These are phyloP conservation scores for Piromyces sp. DNA, from an alignment of 192 early-diverging fungal genomes.

Conservation along the genomic window DNA sequence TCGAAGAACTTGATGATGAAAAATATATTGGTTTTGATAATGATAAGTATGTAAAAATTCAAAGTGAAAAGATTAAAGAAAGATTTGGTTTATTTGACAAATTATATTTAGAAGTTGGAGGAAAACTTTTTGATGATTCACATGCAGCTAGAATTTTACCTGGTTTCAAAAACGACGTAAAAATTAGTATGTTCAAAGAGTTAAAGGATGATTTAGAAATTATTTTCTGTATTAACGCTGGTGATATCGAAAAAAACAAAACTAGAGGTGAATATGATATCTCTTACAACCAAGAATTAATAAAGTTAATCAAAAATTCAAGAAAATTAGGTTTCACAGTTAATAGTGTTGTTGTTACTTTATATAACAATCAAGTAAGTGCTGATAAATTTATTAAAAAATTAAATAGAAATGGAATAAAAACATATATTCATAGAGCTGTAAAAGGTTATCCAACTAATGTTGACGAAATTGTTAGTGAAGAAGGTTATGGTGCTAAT, in stretches of 20 bases:
- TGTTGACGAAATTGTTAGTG: neutral
- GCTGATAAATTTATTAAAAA: neutral
- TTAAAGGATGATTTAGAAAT: neutral
- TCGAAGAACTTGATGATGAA: too few relatives aligned
- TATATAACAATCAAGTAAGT: neutral
- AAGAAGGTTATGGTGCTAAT: neutral
- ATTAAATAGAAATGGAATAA: neutral
- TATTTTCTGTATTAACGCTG: neutral
- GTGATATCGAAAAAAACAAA: neutral
- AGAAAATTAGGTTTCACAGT: neutral
- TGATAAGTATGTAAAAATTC: neutral
- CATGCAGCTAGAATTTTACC: neutral
- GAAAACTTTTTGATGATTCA: neutral
- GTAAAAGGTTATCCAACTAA: neutral
- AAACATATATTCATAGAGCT: neutral
- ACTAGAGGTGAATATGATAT: neutral
- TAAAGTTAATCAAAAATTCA: neutral
- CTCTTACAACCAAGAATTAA: neutral
- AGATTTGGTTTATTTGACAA: neutral
- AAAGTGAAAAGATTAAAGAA: neutral
- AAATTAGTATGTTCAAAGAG: neutral
- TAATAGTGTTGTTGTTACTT: neutral
- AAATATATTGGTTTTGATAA: neutral
- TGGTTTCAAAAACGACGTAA: neutral
- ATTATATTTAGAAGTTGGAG: neutral